Evolutionary conservation across 2,329 filamentous ascomycete genomes (phyloP).

Genomic region (Fusarium oxysporum): DNA sequence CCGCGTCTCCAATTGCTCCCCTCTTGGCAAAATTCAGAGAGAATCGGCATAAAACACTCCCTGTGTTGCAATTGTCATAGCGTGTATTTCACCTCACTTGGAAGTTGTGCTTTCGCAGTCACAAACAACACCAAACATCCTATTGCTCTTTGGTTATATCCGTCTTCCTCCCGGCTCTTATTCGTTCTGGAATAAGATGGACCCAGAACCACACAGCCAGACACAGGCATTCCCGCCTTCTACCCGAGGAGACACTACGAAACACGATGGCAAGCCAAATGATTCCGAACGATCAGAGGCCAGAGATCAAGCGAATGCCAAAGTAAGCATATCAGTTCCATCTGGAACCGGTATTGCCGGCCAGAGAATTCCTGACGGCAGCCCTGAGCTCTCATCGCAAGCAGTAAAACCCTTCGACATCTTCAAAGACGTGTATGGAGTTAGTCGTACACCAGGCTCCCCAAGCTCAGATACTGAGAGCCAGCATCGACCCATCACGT

Average conservation of each 20-base stretch:
- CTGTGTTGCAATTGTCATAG: neutral
- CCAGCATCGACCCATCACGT: slow-evolving; percentile 29
- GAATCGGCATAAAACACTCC: neutral
- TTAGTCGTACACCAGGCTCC: slow-evolving; percentile 6
- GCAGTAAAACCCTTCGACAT: neutral
- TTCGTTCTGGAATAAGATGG: slow-evolving; percentile 20
- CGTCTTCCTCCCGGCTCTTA: slow-evolving; percentile 26
- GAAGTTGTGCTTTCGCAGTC: neutral
- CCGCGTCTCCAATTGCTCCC: neutral
- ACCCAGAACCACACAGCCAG: slow-evolving; percentile 12
- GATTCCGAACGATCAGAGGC: neutral
- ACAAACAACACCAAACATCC: neutral
- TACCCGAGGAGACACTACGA: slow-evolving; percentile 7
- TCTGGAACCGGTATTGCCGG: neutral
- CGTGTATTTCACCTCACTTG: neutral
- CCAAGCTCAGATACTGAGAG: neutral
- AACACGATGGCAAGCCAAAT: neutral
- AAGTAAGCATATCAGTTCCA: neutral
- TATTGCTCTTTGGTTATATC: slow-evolving; percentile 19
- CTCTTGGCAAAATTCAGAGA: neutral
- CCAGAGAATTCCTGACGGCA: neutral
- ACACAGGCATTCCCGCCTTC: slow-evolving; percentile 20
- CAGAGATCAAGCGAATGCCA: neutral
- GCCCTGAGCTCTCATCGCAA: neutral
- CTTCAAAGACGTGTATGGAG: slow-evolving; percentile 3